A percentile compares a stretch with the other conserved stretches of the same genome.
These are phyloP conservation scores for Blastobotrys parvus DNA, from an alignment of 805 yeast species.

Conservation along the genomic window DNA sequence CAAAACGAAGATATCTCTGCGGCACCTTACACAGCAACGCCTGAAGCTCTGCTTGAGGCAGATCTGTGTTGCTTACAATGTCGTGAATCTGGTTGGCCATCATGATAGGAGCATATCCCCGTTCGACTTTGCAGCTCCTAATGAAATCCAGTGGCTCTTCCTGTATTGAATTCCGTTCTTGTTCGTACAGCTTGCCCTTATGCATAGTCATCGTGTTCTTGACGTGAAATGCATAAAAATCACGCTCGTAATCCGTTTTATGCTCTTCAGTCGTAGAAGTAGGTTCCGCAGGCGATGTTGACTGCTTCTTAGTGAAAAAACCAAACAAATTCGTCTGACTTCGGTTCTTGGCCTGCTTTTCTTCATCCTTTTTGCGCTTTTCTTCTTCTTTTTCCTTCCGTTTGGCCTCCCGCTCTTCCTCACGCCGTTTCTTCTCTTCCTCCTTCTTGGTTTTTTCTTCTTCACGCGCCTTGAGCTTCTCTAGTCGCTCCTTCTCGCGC, in stretches of 20 bases:
- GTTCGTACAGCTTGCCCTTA: conserved; percentile 14
- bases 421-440: conserved; percentile 16
- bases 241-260: conserved; percentile 21
- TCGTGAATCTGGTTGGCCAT: conserved; percentile 19
- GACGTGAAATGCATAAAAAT: conserved; percentile 28
- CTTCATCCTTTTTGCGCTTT: conserved; percentile 16
- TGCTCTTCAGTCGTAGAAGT: conserved; percentile 1
- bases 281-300: background rate
- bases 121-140: conserved; percentile 1
- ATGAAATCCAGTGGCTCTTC: conserved; percentile 7
- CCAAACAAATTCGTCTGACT: background rate
- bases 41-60: conserved; percentile 14
- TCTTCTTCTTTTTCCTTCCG: conserved; percentile 17
- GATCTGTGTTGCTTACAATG: conserved; percentile 10
- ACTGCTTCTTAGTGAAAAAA: background rate
- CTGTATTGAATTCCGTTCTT: background rate
- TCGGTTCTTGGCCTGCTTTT: conserved; percentile 7
- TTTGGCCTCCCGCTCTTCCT: conserved; percentile 12
- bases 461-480: conserved; percentile 15
- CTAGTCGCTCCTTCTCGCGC: conserved; percentile 12
- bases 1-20: conserved; percentile 29
- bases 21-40: conserved; percentile 21
- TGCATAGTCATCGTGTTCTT: conserved; percentile 14
- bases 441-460: conserved; percentile 20
- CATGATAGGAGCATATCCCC: conserved; percentile 18